Percentiles rank a stretch among this genome's conserved stretches.
phyloP scores from a whole-genome alignment of 23 red algal species.

The Gracilaria domingensis region DNA sequence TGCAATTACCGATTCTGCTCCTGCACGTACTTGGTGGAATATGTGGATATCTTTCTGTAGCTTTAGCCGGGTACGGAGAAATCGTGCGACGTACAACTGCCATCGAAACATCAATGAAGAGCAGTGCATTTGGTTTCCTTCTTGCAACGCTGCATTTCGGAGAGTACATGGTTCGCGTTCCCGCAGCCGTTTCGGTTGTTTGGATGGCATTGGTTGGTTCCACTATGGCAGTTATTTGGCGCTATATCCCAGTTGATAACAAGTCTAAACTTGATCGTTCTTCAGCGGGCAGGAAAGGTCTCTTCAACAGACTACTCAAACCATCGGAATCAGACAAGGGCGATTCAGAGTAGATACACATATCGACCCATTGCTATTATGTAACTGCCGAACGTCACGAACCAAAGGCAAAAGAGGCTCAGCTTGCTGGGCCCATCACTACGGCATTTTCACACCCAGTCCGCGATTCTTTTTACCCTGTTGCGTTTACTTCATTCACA shows the following conservation, averaged over 20 bases:
- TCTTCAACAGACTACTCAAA: conserved; percentile 12
- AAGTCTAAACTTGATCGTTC: conserved; percentile 54
- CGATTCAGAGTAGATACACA: neutral
- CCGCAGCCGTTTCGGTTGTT: conserved; percentile 93
- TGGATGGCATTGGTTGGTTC: conserved; percentile 95
- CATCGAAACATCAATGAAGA: conserved; percentile 99
- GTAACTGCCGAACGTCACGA: neutral
- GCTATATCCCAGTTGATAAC: conserved; percentile 76
- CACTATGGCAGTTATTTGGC: conserved; percentile 90
- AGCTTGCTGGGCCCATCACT: neutral
- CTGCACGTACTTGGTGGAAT: conserved; percentile 88
- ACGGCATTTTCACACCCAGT: neutral
- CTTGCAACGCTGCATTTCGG: conserved; percentile 93
- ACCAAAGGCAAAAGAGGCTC: neutral
- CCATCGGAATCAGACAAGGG: neutral
- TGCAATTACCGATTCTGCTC: conserved; percentile 91
- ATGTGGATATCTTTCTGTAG: conserved; percentile 79
- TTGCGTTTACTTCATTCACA: neutral
- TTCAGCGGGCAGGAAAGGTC: conserved; percentile 4
- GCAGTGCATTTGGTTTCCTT: conserved; percentile 93
- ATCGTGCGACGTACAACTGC: conserved; percentile 87
- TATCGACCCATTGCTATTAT: neutral
- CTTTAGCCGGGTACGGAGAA: conserved; percentile 80
- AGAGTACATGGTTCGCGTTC: conserved; percentile 90
- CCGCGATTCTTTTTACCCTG: neutral